phyloP scores from a whole-genome alignment of 352 stramenopile genomes.

The Globisporangium echinulatum region DNA sequence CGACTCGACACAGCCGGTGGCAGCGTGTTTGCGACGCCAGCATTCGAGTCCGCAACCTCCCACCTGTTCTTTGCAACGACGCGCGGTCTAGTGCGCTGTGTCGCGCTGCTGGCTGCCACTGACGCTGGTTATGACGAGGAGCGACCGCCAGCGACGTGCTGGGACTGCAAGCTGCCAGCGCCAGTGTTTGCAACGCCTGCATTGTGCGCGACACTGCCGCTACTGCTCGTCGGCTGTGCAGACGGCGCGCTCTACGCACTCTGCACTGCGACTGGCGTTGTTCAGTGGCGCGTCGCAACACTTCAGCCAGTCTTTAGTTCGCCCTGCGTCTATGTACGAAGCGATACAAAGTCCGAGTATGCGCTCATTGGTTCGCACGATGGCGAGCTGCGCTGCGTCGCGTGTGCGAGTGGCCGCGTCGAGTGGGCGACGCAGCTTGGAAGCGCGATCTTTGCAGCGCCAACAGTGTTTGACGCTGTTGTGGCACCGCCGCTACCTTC shows the following conservation, averaged over 20 bases:
- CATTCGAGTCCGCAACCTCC: conserved; percentile 14
- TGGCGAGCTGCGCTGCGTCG: conserved; percentile 33
- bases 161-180: conserved; percentile 20
- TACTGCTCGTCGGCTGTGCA: conserved; percentile 40
- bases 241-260: conserved; percentile 42
- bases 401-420: conserved; percentile 20
- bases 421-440: conserved; percentile 24
- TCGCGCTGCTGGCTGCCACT: conserved; percentile 5
- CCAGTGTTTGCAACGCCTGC: conserved; percentile 37
- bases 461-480: conserved; percentile 19
- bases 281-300: conserved; percentile 30
- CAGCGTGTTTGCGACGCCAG: conserved; percentile 46
- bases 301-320: conserved; percentile 57
- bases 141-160: conserved; percentile 3
- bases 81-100: conserved; percentile 22
- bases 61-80: conserved; percentile 38
- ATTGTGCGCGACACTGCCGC: background rate
- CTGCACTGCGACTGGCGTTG: conserved; percentile 12
- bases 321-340: conserved; percentile 26
- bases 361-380: conserved; percentile 52
- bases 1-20: conserved; percentile 15
- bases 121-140: no score
- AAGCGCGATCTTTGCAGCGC: conserved; percentile 42
- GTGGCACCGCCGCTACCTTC: background rate
- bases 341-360: background rate